Base-by-base conservation (phyloP, 2,329 filamentous ascomycete genomes). In the Diaporthe citri region DNA sequence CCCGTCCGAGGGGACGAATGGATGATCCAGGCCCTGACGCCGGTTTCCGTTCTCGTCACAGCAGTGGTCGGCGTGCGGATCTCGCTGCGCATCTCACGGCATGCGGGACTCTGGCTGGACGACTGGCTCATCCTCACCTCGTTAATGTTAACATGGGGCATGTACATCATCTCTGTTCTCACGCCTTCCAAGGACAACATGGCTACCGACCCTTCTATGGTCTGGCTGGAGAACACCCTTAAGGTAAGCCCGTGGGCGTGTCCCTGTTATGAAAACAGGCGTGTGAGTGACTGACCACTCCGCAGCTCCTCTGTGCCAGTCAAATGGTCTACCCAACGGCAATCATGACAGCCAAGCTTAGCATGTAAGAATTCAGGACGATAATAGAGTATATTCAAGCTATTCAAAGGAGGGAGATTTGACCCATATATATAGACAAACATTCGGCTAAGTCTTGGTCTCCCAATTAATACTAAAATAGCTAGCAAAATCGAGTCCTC, bases 311-410 rank as follows among this genome's bases (percentile, higher is more conserved):
- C 34, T 67, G 52, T 17, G 46, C 64, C 12, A 28, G 46, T 10
- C 64, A 67, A 31, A 52, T 67, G 22, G 51, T 72, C 22, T 72
- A 64, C 17, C 15, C 39, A 5, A 72, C 71, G 8, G 34, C 17
- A 13, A 56, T 64, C 36, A 64, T 64, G 71, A 52, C 56, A 22
- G 60, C 52, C 52, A 74, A 74, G 51, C 22, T 46, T 39, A 74
- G 72, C n/a, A n/a, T n/a, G n/a, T n/a, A n/a, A n/a, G n/a, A n/a
- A n/a, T n/a, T n/a, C n/a, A n/a, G n/a, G n/a, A n/a, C n/a, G n/a
- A n/a, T n/a, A n/a, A n/a, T n/a, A n/a, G n/a, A n/a, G n/a, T n/a
- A n/a, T n/a, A n/a, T n/a, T n/a, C n/a, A n/a, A n/a, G n/a, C n/a
- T n/a, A n/a, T n/a, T n/a, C n/a, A n/a, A n/a, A n/a, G n/a, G n/a